Conservation (phyloP, 2,329 filamentous ascomycete species). For the Magnaporthiopsis incrustans region DNA sequence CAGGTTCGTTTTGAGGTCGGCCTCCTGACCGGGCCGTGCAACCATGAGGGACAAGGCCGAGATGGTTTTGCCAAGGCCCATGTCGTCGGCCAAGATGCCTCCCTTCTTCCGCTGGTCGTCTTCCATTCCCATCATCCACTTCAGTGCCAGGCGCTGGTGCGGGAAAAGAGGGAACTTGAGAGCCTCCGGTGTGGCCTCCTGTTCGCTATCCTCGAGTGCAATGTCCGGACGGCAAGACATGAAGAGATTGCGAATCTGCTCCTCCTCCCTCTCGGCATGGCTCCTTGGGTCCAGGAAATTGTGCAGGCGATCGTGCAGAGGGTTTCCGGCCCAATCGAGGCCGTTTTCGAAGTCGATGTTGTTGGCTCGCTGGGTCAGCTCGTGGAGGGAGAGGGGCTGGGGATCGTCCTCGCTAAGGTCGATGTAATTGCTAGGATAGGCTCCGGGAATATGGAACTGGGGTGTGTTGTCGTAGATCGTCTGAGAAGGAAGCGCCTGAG, state of each 20-base stretch:
- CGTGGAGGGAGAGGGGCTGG: background rate
- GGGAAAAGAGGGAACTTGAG: constrained; percentile 65
- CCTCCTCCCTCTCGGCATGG: constrained; percentile 40
- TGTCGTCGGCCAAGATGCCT: constrained; percentile 71
- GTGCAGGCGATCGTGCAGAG: constrained; percentile 25
- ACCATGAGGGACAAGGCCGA: constrained; percentile 74
- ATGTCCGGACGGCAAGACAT: constrained; percentile 67
- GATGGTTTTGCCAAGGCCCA: constrained; percentile 80
- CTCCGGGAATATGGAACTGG: background rate
- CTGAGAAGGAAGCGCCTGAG: background rate
- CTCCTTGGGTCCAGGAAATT: constrained; percentile 26
- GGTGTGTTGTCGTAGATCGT: background rate
- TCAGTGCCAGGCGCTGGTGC: constrained; percentile 71
- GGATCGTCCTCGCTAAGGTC: background rate
- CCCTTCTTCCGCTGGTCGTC: constrained; percentile 61
- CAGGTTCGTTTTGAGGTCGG: constrained; percentile 59
- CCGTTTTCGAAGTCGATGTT: constrained; percentile 24
- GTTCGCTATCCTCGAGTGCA: constrained; percentile 51
- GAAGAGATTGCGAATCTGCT: constrained; percentile 57
- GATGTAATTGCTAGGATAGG: background rate
- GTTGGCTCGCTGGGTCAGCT: background rate
- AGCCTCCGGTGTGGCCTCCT: constrained; percentile 60
- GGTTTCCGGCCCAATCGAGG: constrained; percentile 27
- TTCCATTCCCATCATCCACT: constrained; percentile 72
- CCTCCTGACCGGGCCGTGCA: constrained; percentile 51